Conservation (phyloP, 345 rosid species). For the Theobroma cacao region DNA sequence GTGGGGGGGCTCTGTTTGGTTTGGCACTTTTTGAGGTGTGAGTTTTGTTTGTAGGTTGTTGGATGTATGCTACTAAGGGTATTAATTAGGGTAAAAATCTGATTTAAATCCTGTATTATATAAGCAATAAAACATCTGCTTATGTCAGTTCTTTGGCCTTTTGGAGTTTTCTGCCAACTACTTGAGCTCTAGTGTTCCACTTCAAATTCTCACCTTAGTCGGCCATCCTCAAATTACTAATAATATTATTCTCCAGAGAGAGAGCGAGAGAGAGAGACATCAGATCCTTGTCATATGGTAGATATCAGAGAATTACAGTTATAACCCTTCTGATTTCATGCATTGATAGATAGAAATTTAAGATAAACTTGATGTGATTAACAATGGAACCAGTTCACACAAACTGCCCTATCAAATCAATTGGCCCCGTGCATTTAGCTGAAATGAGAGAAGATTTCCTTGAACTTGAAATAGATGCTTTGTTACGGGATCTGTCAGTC, state of each 20-base stretch:
- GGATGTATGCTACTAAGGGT: constrained; percentile 20
- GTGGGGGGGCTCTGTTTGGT: not conserved
- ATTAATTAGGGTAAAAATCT: not conserved
- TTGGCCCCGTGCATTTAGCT: no score
- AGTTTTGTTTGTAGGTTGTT: constrained; percentile 35
- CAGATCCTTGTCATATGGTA: not conserved
- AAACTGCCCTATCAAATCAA: not conserved
- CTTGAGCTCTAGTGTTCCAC: not conserved
- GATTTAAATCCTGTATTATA: constrained; percentile 16
- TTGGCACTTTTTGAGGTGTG: constrained; percentile 33
- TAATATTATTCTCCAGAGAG: not conserved
- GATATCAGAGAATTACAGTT: not conserved
- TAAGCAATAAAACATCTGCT: not conserved
- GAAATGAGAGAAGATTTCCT: not conserved
- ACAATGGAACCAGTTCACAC: not conserved
- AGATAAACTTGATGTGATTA: no score
- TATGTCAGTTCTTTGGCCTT: constrained; percentile 20
- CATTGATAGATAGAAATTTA: no score
- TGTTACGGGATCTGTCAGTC: no score
- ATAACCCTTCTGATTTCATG: not conserved
- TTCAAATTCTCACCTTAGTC: not conserved
- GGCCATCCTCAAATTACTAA: not conserved
- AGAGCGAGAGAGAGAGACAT: not conserved
- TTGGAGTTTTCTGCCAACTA: constrained; percentile 24
- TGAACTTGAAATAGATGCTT: not conserved